Evolutionary conservation across 139 green algal species (phyloP).

Genomic region (Auxenochlorella protothecoides): DNA sequence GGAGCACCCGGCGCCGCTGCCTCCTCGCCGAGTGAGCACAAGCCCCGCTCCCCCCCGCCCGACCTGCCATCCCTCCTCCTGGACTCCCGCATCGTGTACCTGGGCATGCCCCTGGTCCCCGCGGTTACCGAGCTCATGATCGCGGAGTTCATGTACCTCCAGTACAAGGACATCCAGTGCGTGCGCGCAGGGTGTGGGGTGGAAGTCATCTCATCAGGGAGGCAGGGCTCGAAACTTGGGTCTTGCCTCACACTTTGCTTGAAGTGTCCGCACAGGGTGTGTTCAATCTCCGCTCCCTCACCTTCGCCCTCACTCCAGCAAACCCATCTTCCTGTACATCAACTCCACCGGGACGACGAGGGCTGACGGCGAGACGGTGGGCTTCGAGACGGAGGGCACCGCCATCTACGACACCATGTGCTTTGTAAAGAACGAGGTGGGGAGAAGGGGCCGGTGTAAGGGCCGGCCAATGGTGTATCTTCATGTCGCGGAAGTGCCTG

Average conservation of each 20-base stretch:
- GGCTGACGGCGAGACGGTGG: constrained; percentile 67
- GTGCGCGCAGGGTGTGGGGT: not conserved
- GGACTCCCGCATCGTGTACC: constrained; percentile 90
- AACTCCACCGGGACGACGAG: constrained; percentile 77
- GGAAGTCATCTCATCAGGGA: too few species aligned
- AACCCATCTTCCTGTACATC: constrained; percentile 90
- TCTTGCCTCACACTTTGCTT: too few species aligned
- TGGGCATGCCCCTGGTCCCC: constrained; percentile 98
- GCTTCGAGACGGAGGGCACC: constrained; percentile 90
- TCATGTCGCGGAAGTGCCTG: not conserved
- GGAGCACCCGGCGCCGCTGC: constrained; percentile 16
- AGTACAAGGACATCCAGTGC: constrained; percentile 64
- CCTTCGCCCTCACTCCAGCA: not conserved
- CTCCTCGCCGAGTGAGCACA: constrained; percentile 30
- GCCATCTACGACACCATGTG: constrained; percentile 86
- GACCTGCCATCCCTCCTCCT: constrained; percentile 95
- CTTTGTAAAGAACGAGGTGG: constrained; percentile 72
- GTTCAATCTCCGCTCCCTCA: too few species aligned
- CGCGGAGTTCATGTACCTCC: constrained; percentile 91
- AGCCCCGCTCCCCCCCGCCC: constrained; percentile 64
- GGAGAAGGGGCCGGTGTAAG: not conserved
- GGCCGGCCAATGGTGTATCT: too few species aligned
- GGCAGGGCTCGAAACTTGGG: too few species aligned
- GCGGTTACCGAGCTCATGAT: constrained; percentile 98
- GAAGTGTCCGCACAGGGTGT: too few species aligned